Base-by-base conservation (phyloP, 345 rosid genomes). In the Hevea brasiliensis region DNA sequence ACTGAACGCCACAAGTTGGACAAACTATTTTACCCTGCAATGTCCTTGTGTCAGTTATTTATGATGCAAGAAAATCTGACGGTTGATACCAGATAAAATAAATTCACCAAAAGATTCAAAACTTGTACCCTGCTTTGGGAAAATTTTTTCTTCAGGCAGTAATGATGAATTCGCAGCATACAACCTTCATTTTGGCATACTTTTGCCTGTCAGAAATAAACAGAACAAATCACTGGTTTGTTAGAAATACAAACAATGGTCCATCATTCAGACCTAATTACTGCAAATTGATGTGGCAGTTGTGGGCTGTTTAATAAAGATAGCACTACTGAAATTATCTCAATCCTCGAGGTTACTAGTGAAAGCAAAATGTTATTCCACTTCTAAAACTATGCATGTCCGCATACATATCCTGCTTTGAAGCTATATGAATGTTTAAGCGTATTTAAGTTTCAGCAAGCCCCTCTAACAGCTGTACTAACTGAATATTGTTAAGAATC, bases 111-210 rank as follows among this genome's bases (percentile, higher is more conserved):
- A 27, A 63, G 42, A 29, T 66, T 50, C 59, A 20, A 51, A 66
- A 4, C 47, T 4, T 1, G 0, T 85, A 92, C 97, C 87, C 67
- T 75, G 72, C 74, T 88, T 67, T 72, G 84, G 9, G 86, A 82
- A 73, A 83, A 72, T 76, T 85, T 82, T 80, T 80, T 88, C 77
- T 80, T 74, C 72, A 91, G 86, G 84, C 99, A 95, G 80, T 92
- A 87, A n/a, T 72, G 84, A 82, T 95, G 99, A 55, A 95, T 83
- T 77, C 97, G 84, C 68, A 83, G 76, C 0, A 72, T 57, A 72
- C 99, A 92, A 61, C 80, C 87, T 67, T 87, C 90, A 69, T 61
- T 91, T 12, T 80, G 84, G 84, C 99, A 92, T 64, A 86, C 41
- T 65, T 86, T 86, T 51, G 93, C 99, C 99, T 95, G 87, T 45